phyloP scores from a whole-genome alignment of 106 monocot species.

The Platanthera guangdongensis region DNA sequence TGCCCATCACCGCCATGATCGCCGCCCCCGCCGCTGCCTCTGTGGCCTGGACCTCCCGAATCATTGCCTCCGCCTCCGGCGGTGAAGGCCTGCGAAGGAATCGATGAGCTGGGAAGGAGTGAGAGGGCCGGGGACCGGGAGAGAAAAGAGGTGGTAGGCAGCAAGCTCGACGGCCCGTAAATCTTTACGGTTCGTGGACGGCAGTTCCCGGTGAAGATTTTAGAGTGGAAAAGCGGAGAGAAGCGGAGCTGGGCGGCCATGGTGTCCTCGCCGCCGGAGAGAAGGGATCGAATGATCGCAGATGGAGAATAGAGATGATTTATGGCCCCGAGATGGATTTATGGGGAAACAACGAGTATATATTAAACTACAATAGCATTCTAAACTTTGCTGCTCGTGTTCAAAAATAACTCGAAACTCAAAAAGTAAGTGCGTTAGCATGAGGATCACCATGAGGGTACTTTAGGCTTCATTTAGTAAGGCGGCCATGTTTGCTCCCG shows the following conservation, averaged over 20 bases:
- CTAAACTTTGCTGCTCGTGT: no score
- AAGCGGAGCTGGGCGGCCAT: slow-evolving; percentile 35
- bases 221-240: slow-evolving; percentile 4
- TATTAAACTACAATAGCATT: no score
- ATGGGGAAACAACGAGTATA: not conserved
- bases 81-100: not conserved
- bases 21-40: not conserved
- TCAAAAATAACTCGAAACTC: no score
- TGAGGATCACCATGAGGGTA: no score
- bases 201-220: not conserved
- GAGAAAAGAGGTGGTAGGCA: not conserved
- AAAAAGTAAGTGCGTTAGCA: no score
- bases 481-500: no score
- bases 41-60: slow-evolving; percentile 2
- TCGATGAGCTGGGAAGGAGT: slow-evolving; percentile 3
- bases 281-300: not conserved
- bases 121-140: not conserved
- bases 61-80: slow-evolving; percentile 4
- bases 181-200: slow-evolving; percentile 3
- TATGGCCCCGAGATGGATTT: not conserved
- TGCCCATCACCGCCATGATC: slow-evolving; percentile 9
- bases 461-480: no score
- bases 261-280: not conserved
- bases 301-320: not conserved
- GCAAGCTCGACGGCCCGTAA: not conserved